These are phyloP conservation scores for Populus hybrid DNA, from an alignment of 441 rosid genomes.

Conservation along the genomic window DNA sequence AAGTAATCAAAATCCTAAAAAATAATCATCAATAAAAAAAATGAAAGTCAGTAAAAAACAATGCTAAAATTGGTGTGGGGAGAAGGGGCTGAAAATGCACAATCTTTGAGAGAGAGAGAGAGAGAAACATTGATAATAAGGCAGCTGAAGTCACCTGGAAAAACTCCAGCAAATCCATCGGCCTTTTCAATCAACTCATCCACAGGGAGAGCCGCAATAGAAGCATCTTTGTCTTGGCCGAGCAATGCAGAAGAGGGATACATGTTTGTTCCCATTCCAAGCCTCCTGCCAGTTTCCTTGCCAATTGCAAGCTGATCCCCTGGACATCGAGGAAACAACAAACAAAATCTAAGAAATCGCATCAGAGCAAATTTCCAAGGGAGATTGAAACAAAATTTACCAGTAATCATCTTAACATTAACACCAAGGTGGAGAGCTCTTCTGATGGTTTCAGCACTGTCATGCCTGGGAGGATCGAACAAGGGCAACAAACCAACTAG, in stretches of 20 bases:
- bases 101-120: not conserved
- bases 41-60: not conserved
- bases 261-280: slow-evolving; percentile 96
- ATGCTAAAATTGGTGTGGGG: not conserved
- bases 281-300: slow-evolving; percentile 90
- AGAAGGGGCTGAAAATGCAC: not conserved
- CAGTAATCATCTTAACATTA: slow-evolving; percentile 91
- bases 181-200: slow-evolving; percentile 89
- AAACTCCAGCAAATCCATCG: slow-evolving; percentile 91
- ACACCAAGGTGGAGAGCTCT: slow-evolving; percentile 88
- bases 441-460: slow-evolving; percentile 87
- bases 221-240: slow-evolving; percentile 75
- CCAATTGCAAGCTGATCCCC: slow-evolving; percentile 93
- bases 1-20: not conserved
- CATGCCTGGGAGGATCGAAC: slow-evolving; percentile 95
- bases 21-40: not conserved
- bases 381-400: slow-evolving; percentile 27
- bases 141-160: slow-evolving; percentile 52
- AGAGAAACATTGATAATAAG: not conserved
- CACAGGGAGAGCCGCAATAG: slow-evolving; percentile 64
- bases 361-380: not conserved
- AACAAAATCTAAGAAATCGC: slow-evolving; percentile 1
- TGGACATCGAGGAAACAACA: slow-evolving; percentile 22
- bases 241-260: slow-evolving; percentile 84
- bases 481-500: slow-evolving; percentile 73